Evolutionary conservation across 2,329 filamentous ascomycete genomes (phyloP).

Genomic region (Exophiala bonariae): DNA sequence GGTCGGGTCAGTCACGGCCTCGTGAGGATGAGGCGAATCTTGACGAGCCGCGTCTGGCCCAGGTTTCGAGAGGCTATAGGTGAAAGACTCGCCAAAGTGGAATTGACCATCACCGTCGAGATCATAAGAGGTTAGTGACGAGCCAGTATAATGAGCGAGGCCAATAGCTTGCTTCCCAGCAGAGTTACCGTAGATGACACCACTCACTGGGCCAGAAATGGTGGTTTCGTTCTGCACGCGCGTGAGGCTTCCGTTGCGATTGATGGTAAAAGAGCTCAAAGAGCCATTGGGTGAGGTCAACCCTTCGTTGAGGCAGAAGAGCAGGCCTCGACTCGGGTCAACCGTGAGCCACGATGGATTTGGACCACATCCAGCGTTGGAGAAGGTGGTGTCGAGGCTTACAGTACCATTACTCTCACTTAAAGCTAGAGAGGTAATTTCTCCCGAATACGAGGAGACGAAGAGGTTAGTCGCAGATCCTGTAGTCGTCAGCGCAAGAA

Average conservation of each 20-base stretch:
- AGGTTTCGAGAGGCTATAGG: conserved; percentile 1
- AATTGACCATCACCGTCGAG: conserved; percentile 1
- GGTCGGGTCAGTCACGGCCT: conserved; percentile 3
- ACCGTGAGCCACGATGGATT: conserved; percentile 2
- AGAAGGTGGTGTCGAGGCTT: too few species aligned
- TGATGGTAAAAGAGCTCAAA: conserved; percentile 4
- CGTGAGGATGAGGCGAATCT: conserved; percentile 6
- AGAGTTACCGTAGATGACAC: conserved; percentile 3
- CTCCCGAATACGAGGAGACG: too few species aligned
- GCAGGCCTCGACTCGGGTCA: not conserved
- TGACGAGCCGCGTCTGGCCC: conserved; percentile 1
- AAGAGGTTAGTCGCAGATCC: too few species aligned
- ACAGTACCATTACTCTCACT: too few species aligned
- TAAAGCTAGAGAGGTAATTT: too few species aligned
- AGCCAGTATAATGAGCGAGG: conserved; percentile 5
- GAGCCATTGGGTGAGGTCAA: conserved; percentile 6
- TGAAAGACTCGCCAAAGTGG: conserved; percentile 1
- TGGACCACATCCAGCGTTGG: too few species aligned
- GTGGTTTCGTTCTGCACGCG: not conserved
- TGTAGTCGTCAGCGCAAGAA: too few species aligned
- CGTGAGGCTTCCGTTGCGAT: conserved; percentile 3
- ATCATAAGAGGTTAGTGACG: conserved; percentile 1
- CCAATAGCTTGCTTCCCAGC: not conserved
- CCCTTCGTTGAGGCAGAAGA: conserved; percentile 8
- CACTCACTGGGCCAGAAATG: conserved; percentile 2